A percentile compares a stretch with the other conserved stretches of the same genome.
phyloP scores from a whole-genome alignment of 495 filamentous ascomycete species.

The Pseudotulostoma volvatum region DNA sequence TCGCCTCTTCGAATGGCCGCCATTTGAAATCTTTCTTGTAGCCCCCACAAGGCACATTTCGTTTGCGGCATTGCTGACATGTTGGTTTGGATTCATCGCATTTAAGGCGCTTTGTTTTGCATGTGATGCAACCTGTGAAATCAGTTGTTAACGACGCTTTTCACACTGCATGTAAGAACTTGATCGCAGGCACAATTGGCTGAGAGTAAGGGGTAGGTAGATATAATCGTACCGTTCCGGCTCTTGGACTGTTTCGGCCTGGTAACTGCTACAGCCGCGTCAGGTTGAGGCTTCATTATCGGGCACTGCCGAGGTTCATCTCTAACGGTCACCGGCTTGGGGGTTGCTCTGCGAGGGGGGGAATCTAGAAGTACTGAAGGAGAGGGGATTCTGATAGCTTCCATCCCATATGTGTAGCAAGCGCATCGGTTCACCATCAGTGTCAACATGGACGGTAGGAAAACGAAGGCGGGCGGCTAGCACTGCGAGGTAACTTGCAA shows the following conservation, averaged over 20 bases:
- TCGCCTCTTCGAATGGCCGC: conserved; percentile 59
- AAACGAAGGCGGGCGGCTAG: no score
- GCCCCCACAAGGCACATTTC: conserved; percentile 56
- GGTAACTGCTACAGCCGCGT: no score
- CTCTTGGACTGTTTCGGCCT: conserved; percentile 74
- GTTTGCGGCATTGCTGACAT: conserved; percentile 56
- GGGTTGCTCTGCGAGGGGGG: conserved; percentile 13
- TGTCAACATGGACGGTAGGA: no score
- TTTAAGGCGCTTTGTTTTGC: conserved; percentile 67
- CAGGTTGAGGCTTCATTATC: conserved; percentile 4
- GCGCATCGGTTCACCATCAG: no score
- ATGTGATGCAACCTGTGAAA: conserved; percentile 55
- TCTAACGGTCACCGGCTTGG: not conserved
- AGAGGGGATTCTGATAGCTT: conserved; percentile 46
- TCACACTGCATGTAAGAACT: conserved; percentile 17
- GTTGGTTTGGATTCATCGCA: conserved; percentile 67
- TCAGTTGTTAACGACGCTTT: conserved; percentile 15
- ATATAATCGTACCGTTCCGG: conserved; percentile 61
- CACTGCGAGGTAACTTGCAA: no score
- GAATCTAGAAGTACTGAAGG: conserved; percentile 43
- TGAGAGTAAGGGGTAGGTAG: no score
- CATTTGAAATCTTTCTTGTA: conserved; percentile 81
- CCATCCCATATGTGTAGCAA: no score
- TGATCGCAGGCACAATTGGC: no score
- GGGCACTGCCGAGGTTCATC: not conserved